Percentiles rank a stretch among this genome's conserved stretches.
Conservation (phyloP, 495 filamentous ascomycete species). For the Cairneyella variabilis region DNA sequence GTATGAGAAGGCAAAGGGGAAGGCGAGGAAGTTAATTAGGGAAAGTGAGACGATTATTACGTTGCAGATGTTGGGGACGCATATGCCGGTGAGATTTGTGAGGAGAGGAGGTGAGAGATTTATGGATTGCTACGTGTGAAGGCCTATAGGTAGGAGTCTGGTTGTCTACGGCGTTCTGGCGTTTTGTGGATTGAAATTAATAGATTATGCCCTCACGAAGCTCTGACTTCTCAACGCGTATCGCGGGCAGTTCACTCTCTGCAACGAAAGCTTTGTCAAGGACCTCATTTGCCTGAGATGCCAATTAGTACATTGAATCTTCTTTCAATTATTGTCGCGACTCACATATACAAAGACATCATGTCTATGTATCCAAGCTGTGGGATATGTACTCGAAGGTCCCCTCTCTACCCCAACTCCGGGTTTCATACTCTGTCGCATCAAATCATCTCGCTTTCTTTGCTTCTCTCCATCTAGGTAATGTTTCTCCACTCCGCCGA, state of each 20-base stretch:
- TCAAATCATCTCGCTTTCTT: not conserved
- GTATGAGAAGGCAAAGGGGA: conserved; percentile 47
- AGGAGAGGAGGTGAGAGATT: conserved; percentile 61
- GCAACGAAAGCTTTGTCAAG: not conserved
- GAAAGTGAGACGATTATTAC: conserved; percentile 53
- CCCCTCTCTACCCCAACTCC: not conserved
- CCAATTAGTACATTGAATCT: not conserved
- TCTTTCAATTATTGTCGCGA: not conserved
- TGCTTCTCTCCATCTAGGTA: not conserved
- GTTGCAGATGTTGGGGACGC: conserved; percentile 50
- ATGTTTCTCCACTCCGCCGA: not conserved
- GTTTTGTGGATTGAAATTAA: too few species aligned
- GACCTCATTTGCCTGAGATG: not conserved
- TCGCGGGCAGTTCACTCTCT: too few species aligned
- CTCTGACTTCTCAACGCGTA: too few species aligned
- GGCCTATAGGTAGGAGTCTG: too few species aligned
- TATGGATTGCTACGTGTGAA: too few species aligned
- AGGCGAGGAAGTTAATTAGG: conserved; percentile 39
- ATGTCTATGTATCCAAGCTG: not conserved
- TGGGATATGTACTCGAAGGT: not conserved
- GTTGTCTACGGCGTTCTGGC: too few species aligned
- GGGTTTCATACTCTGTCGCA: not conserved
- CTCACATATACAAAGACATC: not conserved
- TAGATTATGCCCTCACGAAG: too few species aligned
- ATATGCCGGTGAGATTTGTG: conserved; percentile 58